Base-by-base conservation (phyloP, 202 grass and related monocot genomes). In the Carex arenaria region DNA sequence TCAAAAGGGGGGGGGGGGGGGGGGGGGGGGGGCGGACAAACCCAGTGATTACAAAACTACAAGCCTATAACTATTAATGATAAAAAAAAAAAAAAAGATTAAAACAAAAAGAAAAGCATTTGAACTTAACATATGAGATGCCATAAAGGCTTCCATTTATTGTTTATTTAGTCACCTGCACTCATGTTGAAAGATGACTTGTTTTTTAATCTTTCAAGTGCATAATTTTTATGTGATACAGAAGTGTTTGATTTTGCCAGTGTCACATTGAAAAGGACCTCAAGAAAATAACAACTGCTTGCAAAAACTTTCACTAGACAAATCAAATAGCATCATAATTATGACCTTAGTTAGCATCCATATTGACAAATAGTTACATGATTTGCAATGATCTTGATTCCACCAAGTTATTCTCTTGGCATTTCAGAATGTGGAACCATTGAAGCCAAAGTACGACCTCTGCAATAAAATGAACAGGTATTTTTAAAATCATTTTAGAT, bases 391-490 rank as follows among this genome's bases (percentile, higher is more conserved):
- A 73, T 72, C 51, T 56, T n/a, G 14, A 64, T 26, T 80, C 59
- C 61, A 59, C 78, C 56, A 49, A 3, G 36, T 64, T 17, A 47
- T 17, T 38, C 57, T 53, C 22, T 43, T 55, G 14, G 53, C 73
- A 78, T 53, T 53, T 82, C 80, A 82, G 64, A 82, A 82, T 69
- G 80, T 82, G 26, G 80, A 53, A 26, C 80, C 80, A 68, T 67
- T 82, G 64, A 69, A 82, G 20, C 80, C 80, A 36, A 82, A 10
- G 43, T 82, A 67, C 1, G 64, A 69, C 19, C 63, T 36, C 80
- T 82, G 80, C 40, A 64, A 82, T 28, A 66, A 66, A 64, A 3
- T 64, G 34, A 66, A 78, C 18, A 36, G n/a, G 14, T 78, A 20
- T 34, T 62, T 64, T 23, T 8, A 15, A 36, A 38, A 78, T 60